A percentile compares a stretch with the other conserved stretches of the same genome.
Evolutionary conservation across 192 early-diverging fungal genomes (phyloP).

Genomic region (Entrophospora sp.): DNA sequence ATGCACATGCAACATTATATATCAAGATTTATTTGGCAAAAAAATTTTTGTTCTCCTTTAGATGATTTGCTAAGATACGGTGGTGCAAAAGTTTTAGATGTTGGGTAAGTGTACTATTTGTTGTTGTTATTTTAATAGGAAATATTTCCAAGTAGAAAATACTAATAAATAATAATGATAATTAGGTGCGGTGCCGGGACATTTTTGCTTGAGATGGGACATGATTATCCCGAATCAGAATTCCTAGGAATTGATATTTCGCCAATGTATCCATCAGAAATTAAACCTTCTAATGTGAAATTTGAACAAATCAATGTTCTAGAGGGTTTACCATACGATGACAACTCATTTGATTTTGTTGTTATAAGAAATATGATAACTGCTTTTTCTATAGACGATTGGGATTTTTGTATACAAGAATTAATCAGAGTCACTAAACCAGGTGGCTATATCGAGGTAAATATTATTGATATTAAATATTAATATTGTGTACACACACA

Average conservation of each 20-base stretch:
- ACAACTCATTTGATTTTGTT: slow-evolving; percentile 30
- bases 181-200: slow-evolving; percentile 7
- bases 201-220: slow-evolving; percentile 25
- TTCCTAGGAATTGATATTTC: slow-evolving; percentile 30
- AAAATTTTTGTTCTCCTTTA: slow-evolving; percentile 10
- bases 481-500: no score
- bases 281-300: slow-evolving; percentile 28
- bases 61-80: not conserved
- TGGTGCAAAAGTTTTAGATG: slow-evolving; percentile 2
- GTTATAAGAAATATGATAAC: slow-evolving; percentile 23
- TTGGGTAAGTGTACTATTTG: no score
- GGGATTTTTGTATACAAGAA: slow-evolving; percentile 1
- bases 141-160: no score
- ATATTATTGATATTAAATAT: no score
- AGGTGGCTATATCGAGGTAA: slow-evolving; percentile 28
- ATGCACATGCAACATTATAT: slow-evolving; percentile 6
- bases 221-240: slow-evolving; percentile 20
- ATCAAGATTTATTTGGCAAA: not conserved
- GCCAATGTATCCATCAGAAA: slow-evolving; percentile 27
- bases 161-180: no score
- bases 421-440: slow-evolving; percentile 28
- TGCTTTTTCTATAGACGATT: slow-evolving; percentile 16
- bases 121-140: no score
- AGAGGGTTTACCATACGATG: slow-evolving; percentile 21
- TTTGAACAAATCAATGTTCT: slow-evolving; percentile 23